Evolutionary conservation across 1,284 basidiomycete genomes (phyloP).

Genomic region (Rhodofomes roseus): DNA sequence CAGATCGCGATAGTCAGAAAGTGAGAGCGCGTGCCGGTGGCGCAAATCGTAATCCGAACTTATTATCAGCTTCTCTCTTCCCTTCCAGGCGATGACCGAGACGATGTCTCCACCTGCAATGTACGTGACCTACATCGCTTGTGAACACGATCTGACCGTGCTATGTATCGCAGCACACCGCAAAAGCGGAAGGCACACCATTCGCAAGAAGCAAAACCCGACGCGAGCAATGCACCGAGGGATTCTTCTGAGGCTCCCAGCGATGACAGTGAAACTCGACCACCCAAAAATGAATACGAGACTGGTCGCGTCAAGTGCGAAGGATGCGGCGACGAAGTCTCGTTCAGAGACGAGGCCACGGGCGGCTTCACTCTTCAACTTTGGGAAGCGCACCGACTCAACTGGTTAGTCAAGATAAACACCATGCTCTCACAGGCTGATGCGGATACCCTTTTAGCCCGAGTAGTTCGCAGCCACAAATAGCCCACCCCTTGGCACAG

Average conservation of each 20-base stretch:
- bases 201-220: slow-evolving; percentile 15
- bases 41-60: neutral
- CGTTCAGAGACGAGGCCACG: slow-evolving; percentile 58
- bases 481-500: slow-evolving; percentile 9
- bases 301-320: slow-evolving; percentile 62
- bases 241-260: slow-evolving; percentile 11
- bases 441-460: slow-evolving; percentile 16
- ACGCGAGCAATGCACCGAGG: slow-evolving; percentile 15
- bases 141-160: neutral
- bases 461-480: slow-evolving; percentile 17
- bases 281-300: slow-evolving; percentile 43
- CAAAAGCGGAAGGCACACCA: slow-evolving; percentile 42
- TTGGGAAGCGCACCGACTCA: slow-evolving; percentile 62
- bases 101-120: slow-evolving; percentile 18
- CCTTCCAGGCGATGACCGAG: slow-evolving; percentile 12
- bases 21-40: neutral
- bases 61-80: neutral
- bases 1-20: neutral
- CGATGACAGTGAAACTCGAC: slow-evolving; percentile 16
- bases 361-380: slow-evolving; percentile 61
- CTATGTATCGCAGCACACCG: slow-evolving; percentile 19
- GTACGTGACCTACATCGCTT: slow-evolving; percentile 13
- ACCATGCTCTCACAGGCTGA: neutral
- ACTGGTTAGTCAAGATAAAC: slow-evolving; percentile 43
- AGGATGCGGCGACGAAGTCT: slow-evolving; percentile 52